Percentiles rank a stretch among this genome's conserved stretches.
Evolutionary conservation across 306 rosid genomes (phyloP).

Genomic region (Ormosia emarginata): DNA sequence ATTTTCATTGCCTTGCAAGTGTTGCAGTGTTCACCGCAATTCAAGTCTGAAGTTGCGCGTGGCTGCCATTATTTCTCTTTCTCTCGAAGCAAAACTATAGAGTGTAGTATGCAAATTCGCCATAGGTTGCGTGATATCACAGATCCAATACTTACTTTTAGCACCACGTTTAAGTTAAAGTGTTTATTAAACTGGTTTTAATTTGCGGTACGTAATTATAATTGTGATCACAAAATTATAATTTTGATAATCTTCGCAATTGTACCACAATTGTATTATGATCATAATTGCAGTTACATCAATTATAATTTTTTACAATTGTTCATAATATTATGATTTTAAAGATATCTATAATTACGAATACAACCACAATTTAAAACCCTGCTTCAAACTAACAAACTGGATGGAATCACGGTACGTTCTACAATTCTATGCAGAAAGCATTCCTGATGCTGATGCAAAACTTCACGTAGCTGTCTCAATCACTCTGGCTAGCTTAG

Average conservation of each 20-base stretch:
- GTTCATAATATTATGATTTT: too few species aligned
- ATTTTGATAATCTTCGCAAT: too few species aligned
- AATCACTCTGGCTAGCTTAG: background rate
- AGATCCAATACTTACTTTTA: background rate
- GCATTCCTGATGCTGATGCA: background rate
- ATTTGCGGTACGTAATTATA: too few species aligned
- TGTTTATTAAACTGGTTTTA: constrained; percentile 11
- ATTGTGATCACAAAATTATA: too few species aligned
- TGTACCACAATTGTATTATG: too few species aligned
- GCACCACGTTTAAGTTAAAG: background rate
- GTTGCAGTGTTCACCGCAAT: background rate
- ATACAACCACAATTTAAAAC: too few species aligned
- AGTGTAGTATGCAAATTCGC: background rate
- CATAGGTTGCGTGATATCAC: constrained; percentile 11
- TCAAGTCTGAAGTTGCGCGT: background rate
- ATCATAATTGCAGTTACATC: too few species aligned
- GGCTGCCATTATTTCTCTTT: background rate
- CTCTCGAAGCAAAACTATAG: background rate
- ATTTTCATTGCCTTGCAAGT: background rate
- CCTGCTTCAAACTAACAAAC: constrained; percentile 14
- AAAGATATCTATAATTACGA: too few species aligned
- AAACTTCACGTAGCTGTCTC: background rate
- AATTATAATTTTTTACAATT: too few species aligned
- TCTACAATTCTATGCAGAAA: background rate
- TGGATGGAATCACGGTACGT: constrained; percentile 16